Evolutionary conservation across 2,329 filamentous ascomycete genomes (phyloP), one percentile per base, ranked within the genome.

Genomic region (Fusarium anguioides): DNA sequence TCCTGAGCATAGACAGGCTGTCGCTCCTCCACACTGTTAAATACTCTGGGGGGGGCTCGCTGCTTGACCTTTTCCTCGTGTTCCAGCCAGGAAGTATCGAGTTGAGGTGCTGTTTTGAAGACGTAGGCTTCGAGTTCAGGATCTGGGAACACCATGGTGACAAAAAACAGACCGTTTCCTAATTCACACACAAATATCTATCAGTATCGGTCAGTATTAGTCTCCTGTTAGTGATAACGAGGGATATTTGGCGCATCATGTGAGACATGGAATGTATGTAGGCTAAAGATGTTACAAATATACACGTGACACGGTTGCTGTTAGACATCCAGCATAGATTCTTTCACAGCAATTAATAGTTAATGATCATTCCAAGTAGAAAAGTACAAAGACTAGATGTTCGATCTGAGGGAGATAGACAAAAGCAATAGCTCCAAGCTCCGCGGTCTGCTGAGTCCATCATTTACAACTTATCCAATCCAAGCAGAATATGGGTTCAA

Each of bases 1-100:
- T 79, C 75, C 31, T 74, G 66, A 4, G 78, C 80, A 68, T 84
- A 84, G 40, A 74, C 44, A 10, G 75, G 72, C 60, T 83, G 81
- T 41, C 77, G 76, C 26, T 75, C 74, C 21, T 77, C 44, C 7
- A 63, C 51, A 4, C 66, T 71, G 26, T 35, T 64, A 57, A 74
- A 73, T 12, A 65, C 58, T 31, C 40, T 60, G 18, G 70, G 52
- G 24, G 69, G 71, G 4, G 58, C 69, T 37, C 31, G 55, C 21
- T 31, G 52, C 54, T 67, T 69, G 37, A 64, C 37, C 14, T 74
- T 67, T 26, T 75, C 59, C 64, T 83, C 80, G 65, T 78, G 75
- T 23, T 73, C 71, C 10, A 81, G 57, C 81, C 82, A 84, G 40
- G 71, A 76, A 18, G 76, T 74, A 62, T 82, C 74, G 9, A 82